These are phyloP conservation scores for Diaporthe vexans DNA, from an alignment of 2,329 filamentous ascomycete species.

Conservation along the genomic window DNA sequence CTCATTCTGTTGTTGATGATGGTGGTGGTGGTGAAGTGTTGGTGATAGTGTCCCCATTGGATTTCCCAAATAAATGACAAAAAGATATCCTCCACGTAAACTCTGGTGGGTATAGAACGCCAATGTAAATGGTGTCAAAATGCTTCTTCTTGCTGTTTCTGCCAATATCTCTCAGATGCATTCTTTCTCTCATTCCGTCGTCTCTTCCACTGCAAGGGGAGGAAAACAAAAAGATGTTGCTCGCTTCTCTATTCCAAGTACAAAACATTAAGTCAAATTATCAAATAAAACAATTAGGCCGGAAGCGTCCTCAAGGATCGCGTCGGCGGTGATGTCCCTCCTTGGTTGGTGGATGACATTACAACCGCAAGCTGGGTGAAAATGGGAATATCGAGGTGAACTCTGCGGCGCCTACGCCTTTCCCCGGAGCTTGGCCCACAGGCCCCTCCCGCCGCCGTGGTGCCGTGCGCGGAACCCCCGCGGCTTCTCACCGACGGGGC, in stretches of 20 bases:
- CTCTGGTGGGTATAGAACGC: slow-evolving; percentile 37
- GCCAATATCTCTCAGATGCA: background rate
- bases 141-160: slow-evolving; percentile 10
- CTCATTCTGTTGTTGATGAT: slow-evolving; percentile 1
- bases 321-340: background rate
- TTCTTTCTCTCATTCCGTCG: slow-evolving; percentile 7
- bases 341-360: background rate
- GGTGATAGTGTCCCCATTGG: background rate
- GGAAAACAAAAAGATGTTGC: background rate
- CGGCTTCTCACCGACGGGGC: slow-evolving; percentile 39
- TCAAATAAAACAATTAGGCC: slow-evolving; percentile 12
- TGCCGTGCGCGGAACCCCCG: slow-evolving; percentile 36
- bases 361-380: background rate
- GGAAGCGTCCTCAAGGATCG: background rate
- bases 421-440: slow-evolving; percentile 38
- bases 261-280: slow-evolving; percentile 24
- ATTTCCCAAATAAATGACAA: background rate
- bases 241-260: slow-evolving; percentile 8
- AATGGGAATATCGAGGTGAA: background rate
- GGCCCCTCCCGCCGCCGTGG: background rate
- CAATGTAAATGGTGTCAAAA: slow-evolving; percentile 33
- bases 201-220: background rate
- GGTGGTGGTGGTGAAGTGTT: background rate
- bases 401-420: background rate
- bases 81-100: slow-evolving; percentile 19